Base-by-base conservation (phyloP, 305 asterid genomes). In the Solanum chacoense region DNA sequence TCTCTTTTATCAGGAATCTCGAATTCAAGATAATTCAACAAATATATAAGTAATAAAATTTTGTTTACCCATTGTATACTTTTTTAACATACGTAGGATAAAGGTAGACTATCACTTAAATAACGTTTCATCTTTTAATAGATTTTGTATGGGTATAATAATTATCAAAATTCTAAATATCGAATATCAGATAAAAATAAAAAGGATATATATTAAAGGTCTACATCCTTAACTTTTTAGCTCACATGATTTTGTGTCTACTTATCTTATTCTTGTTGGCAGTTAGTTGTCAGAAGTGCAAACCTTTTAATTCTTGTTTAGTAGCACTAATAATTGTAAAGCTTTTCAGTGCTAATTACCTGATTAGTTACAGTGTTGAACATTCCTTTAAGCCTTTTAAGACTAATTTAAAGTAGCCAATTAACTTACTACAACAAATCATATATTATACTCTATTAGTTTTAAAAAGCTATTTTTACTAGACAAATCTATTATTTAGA, bases 271-370 rank as follows among this genome's bases (percentile, higher is more conserved):
- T 74, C 50, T 77, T 55, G 84, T 80, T 91, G 87, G 88, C 84
- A 29, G 84, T 88, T 88, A 67, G 90, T 86, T 91, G 91, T 85
- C 89, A 87, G 87, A 79, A 67, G 7, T 83, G 24, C 72, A 75
- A 24, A 67, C 8, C 32, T 67, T 67, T 67, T 11, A 67, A 80
- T 45, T 35, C 78, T 36, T 85, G 37, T 63, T 80, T 42, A 80
- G 71, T 79, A 78, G 71, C 45, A 78, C 11, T 16, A 18, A 77
- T 77, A 78, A 78, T 78, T 78, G 85, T 78, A 37, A 78, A n/a
- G 32, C 40, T 77, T 78, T 37, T 78, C 34, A 37, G 85, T n/a
- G 12, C 34, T 78, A 67, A 24, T 67, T n/a, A n/a, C 29, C 34
- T 79, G 85, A 38, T 79, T 40, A 78, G 34, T 79, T 79, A 59